phyloP scores from a whole-genome alignment of 257 asterid species.

The Gentiana macrophylla region DNA sequence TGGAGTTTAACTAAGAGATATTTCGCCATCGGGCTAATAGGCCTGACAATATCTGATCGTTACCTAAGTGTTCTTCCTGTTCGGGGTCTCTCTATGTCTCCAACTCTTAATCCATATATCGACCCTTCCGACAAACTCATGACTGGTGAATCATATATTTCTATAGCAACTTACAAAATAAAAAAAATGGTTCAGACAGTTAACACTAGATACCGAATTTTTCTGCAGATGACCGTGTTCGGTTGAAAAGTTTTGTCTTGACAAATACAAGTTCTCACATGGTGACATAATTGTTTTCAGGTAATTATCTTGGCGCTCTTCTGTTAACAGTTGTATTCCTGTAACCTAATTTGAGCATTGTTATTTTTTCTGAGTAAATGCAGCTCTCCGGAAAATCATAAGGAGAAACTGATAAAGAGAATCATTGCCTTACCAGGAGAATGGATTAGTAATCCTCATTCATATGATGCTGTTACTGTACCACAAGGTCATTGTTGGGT shows the following conservation, averaged over 20 bases:
- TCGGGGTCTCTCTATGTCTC: conserved; percentile 82
- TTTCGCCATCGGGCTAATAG: conserved; percentile 50
- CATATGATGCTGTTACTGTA: conserved; percentile 42
- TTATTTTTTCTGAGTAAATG: conserved; percentile 9
- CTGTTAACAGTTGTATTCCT: neutral
- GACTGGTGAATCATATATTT: conserved; percentile 26
- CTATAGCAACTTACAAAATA: neutral
- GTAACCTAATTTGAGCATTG: neutral
- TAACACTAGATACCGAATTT: neutral
- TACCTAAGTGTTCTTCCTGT: conserved; percentile 58
- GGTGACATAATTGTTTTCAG: conserved; percentile 81
- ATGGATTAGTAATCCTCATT: conserved; percentile 37
- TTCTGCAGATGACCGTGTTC: conserved; percentile 57
- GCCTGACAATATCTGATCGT: conserved; percentile 68
- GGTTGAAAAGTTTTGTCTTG: conserved; percentile 76
- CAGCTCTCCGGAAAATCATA: conserved; percentile 62
- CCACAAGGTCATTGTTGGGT: conserved; percentile 98
- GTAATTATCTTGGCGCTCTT: conserved; percentile 22
- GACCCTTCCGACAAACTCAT: conserved; percentile 19
- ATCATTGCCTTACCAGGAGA: conserved; percentile 81
- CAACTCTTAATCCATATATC: conserved; percentile 61
- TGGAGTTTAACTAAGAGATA: conserved; percentile 41
- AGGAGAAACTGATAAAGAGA: conserved; percentile 64
- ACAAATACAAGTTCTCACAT: conserved; percentile 57
- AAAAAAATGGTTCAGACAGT: neutral